A percentile compares a stretch with the other conserved stretches of the same genome.
Conservation (phyloP, 2,329 filamentous ascomycete species). For the Neofusicoccum sp. region DNA sequence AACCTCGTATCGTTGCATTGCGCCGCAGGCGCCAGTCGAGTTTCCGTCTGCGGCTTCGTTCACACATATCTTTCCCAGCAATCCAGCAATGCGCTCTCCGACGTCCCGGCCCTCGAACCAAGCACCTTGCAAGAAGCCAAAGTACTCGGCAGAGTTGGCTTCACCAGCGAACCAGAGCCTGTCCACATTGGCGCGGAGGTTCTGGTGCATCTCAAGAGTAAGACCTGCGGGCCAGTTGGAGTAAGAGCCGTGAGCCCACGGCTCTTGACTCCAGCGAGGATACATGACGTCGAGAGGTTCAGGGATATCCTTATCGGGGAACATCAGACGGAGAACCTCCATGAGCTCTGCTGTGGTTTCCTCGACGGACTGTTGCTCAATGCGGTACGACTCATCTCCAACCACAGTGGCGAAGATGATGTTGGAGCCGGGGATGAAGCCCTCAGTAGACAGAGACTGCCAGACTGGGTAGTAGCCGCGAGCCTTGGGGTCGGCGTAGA, state of each 20-base stretch:
- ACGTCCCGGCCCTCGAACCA: slow-evolving; percentile 38
- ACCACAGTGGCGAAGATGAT: slow-evolving; percentile 67
- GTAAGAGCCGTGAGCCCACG: slow-evolving; percentile 60
- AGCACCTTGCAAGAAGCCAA: slow-evolving; percentile 59
- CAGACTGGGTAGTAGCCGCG: slow-evolving; percentile 61
- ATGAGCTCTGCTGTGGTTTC: slow-evolving; percentile 58
- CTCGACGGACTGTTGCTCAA: slow-evolving; percentile 60
- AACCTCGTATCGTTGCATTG: slow-evolving; percentile 29
- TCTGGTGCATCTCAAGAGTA: slow-evolving; percentile 65
- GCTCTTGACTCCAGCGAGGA: slow-evolving; percentile 55
- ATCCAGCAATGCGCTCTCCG: slow-evolving; percentile 31
- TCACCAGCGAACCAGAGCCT: slow-evolving; percentile 66
- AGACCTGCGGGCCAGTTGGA: slow-evolving; percentile 66
- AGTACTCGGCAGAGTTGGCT: slow-evolving; percentile 61
- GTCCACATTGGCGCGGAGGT: slow-evolving; percentile 63
- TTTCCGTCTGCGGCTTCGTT: slow-evolving; percentile 22
- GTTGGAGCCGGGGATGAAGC: slow-evolving; percentile 60
- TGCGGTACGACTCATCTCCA: slow-evolving; percentile 54
- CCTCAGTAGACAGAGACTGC: slow-evolving; percentile 59
- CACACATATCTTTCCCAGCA: slow-evolving; percentile 24
- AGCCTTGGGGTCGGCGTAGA: slow-evolving; percentile 50
- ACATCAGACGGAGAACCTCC: slow-evolving; percentile 60
- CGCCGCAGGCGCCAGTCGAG: slow-evolving; percentile 26
- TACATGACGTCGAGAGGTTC: slow-evolving; percentile 62
- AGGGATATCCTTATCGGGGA: slow-evolving; percentile 55